Base-by-base conservation (phyloP, 2,329 filamentous ascomycete species). In the Colletotrichum sp. region DNA sequence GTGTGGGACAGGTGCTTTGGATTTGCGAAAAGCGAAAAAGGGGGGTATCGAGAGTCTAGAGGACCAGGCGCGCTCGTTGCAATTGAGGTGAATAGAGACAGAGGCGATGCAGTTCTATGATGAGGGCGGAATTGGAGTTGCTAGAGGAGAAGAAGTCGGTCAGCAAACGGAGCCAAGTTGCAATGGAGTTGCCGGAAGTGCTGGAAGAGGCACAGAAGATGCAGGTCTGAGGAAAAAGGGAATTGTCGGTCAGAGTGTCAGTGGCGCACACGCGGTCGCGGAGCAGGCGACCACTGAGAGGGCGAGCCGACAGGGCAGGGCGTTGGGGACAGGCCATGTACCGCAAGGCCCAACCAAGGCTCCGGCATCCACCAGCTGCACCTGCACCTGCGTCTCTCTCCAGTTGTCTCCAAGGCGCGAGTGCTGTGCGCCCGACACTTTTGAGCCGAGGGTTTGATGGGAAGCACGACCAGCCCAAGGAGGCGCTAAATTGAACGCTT, bases 231-330 rank as follows among this genome's bases (percentile, higher is more conserved):
- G 73, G 34, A 59, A 68, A 48, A 55, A 68, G 73, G 57, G 73
- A 68, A 75, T 65, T 73, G 73, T 75, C 70, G 73, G 73, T 75
- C 73, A 73, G 70, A 39, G 70, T 75, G 73, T 75, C 73, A 65
- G 70, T 75, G 70, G 73, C 70, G 73, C 70, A 73, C 22, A 36
- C 73, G 73, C 70, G 70, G 73, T 68, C 34, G 73, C 73, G 59
- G 44, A 48, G 16, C 64, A 64, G 70, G 44, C 73, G 73, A 68
- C 73, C 73, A 68, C 73, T 75, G 30, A 73, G 48, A 68, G 36
- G 44, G 57, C 55, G 57, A 73, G 69, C 70, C 57, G 52, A 36
- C n/a, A 52, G 72, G 44, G n/a, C 44, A 52, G 44, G 44, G 70
- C 32, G 48, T 34, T 68, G 64, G 48, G 57, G 28, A 16, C 32